Base-by-base conservation (phyloP, 2,329 filamentous ascomycete genomes). In the Fulvia fulva region DNA sequence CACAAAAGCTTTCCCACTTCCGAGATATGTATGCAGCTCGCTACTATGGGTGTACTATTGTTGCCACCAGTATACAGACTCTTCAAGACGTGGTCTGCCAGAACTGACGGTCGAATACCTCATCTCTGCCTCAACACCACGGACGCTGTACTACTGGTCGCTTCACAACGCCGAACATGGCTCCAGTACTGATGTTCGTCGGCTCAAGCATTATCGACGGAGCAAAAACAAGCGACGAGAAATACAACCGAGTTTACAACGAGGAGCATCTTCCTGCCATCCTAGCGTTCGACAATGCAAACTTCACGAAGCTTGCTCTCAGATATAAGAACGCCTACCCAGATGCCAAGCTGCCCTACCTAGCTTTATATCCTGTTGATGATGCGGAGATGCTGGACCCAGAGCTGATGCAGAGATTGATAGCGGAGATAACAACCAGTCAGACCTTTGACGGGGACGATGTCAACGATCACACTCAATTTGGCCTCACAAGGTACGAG, bases 341-440 rank as follows among this genome's bases (percentile, higher is more conserved):
- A 12, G 56, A 55, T 5, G 56, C 53, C 23, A 34, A 37, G 14
- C 45, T 53, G 28, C 61, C 55, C 5, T 60, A 65, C 51, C 49
- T 67, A 3, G 64, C 63, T 4, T 55, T 67, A n/a, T 64, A 64
- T 28, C 58, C 63, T 4, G 8, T 64, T 4, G 25, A 46, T 8
- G 54, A 65, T 43, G 45, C 44, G 11, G 22, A 32, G 3, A 53
- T 47, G 32, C 32, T 60, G 22, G 46, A 32, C 22, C 57, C 57
- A n/a, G 58, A 59, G 25, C 47, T 52, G 1, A 32, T 56, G 5
- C 55, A 54, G n/a, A 26, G 53, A n/a, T 45, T 62, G 5, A 51
- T 46, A 9, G 41, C 30, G 19, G 46, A 59, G 12, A 57, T 57
- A 1, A 11, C 46, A 9, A 53, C 43, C 19, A 56, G 56, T 53